phyloP scores from a whole-genome alignment of 805 yeast genomes.

The Starmerella bombi region DNA sequence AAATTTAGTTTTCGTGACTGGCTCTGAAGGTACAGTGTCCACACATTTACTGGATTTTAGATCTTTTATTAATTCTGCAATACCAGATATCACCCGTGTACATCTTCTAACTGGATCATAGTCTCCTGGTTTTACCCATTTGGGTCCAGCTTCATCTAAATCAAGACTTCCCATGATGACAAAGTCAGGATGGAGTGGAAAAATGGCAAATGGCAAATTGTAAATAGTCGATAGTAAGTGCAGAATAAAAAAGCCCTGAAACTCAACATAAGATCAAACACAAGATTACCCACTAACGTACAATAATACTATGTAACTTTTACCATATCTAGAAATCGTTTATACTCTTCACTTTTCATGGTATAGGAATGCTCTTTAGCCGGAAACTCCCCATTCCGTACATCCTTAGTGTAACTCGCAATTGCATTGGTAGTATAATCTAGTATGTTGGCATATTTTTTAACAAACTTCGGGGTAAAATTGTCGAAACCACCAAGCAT shows the following conservation, averaged over 20 bases:
- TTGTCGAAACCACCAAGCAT: conserved; percentile 52
- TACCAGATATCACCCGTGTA: background rate
- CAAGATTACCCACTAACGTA: no score
- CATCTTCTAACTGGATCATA: background rate
- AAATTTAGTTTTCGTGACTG: conserved; percentile 27
- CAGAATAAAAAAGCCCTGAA: no score
- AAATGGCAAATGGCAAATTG: no score
- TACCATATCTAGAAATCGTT: conserved; percentile 28
- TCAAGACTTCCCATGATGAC: background rate
- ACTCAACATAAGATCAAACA: no score
- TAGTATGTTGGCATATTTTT: conserved; percentile 45
- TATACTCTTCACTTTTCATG: conserved; percentile 50
- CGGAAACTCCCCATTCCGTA: conserved; percentile 48
- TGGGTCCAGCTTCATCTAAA: background rate
- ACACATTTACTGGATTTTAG: background rate
- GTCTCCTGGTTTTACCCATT: conserved; percentile 6
- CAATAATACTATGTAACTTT: no score
- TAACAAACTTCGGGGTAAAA: conserved; percentile 58
- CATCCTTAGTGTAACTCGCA: conserved; percentile 44
- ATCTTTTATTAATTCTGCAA: background rate
- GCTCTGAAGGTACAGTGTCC: background rate
- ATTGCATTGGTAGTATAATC: conserved; percentile 40
- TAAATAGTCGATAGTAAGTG: no score
- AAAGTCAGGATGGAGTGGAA: no score
- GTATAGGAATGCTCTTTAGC: conserved; percentile 48